Evolutionary conservation across 1,284 basidiomycete genomes (phyloP), one percentile per base, ranked within the genome.

Genomic region (Gomphus sp.): DNA sequence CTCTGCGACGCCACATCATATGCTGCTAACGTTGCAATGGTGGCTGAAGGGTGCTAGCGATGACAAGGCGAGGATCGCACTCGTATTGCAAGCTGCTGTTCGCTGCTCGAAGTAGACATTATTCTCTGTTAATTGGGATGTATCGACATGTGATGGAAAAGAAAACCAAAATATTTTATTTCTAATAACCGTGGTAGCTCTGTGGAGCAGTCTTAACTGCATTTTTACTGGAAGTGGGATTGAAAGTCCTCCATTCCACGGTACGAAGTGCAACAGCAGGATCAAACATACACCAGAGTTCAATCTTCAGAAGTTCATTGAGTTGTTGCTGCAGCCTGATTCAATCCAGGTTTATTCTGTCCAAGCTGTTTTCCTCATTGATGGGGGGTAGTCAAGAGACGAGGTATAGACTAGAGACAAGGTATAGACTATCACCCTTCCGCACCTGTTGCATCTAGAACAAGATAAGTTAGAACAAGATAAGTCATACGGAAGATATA

Each of bases 1-100:
- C 45, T 53, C 54, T 3, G 48, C 41, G 37, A 16, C 62, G 39
- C 49, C 49, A 50, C 72, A 75, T 51, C 71, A 73, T 34, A 75
- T 80, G 70, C 72, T 75, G 60, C 67, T 73, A 16, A 76, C 75
- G 53, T 70, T 89, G 9, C 69, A 72, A 44, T 82, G 81, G 82
- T 89, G 87, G 87, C 69, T 89, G 44, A 73, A 79, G 58, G 43
- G 45, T 18, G 58, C 58, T 12, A 31, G 31, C 11, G 58, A 59
- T 49, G 58, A 54, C 34, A 55, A 22, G 31, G 36, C 58, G 9
- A 37, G 52, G n/a, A 39, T 59, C 14, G 43, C 14, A 28, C 58
- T 59, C 31, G 47, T 59, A 4, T 48, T 59, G n/a, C 52, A 55
- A 11, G 31, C 25, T 54, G 45, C 52, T 8, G 18, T 7, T 31